These are phyloP conservation scores for Talaromyces atroroseus DNA, from an alignment of 2,329 filamentous ascomycete genomes.

Conservation along the genomic window DNA sequence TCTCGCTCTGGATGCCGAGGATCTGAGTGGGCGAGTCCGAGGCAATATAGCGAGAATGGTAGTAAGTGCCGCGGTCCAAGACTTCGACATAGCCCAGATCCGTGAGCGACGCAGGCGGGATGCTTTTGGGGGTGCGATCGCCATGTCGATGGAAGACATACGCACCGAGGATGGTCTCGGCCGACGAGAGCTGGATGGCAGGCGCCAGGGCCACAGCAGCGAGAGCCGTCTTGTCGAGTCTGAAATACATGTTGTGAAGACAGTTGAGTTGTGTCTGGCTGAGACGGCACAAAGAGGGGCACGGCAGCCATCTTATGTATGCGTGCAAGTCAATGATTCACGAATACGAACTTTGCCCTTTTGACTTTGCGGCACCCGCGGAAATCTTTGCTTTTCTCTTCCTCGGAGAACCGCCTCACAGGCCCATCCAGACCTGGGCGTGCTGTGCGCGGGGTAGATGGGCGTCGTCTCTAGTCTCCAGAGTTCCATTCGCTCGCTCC, in stretches of 20 bases:
- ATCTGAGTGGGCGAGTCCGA: constrained; percentile 57
- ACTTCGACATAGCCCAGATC: constrained; percentile 73
- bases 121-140: constrained; percentile 75
- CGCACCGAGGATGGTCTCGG: constrained; percentile 70
- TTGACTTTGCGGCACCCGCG: background rate
- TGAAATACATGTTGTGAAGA: background rate
- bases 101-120: constrained; percentile 67
- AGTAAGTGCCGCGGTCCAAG: constrained; percentile 67
- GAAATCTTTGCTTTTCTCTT: background rate
- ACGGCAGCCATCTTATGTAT: background rate
- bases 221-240: constrained; percentile 1
- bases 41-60: constrained; percentile 68
- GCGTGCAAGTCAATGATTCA: background rate
- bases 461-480: too few species aligned
- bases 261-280: background rate
- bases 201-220: constrained; percentile 6
- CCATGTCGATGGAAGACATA: constrained; percentile 90
- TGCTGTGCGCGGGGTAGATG: background rate
- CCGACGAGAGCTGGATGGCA: constrained; percentile 16
- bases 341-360: background rate
- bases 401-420: background rate
- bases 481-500: background rate
- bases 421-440: background rate
- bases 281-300: too few species aligned
- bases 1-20: constrained; percentile 58